Evolutionary conservation across 495 filamentous ascomycete species (phyloP), one percentile per base, ranked within the genome.

Genomic region (Cudoniella acicularis): DNA sequence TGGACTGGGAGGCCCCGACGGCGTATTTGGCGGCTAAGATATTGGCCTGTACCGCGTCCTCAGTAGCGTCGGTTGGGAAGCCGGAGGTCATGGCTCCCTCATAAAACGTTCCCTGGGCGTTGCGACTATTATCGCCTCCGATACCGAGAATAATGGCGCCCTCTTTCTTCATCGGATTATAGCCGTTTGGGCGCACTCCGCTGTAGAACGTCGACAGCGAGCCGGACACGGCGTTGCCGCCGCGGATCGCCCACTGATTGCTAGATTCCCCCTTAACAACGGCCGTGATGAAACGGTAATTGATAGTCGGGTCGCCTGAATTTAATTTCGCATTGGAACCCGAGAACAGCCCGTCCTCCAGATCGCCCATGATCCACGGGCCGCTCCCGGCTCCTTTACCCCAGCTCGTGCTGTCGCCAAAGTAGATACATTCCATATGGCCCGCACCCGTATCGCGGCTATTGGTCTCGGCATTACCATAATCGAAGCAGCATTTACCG

Each of bases 381-480:
- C 82, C 81, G 20, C 59, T 76, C 43, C 81, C 82, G 26, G 76
- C 30, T 16, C 82, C 82, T 27, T 64, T 70, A 26, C 81, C 82
- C 79, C 77, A 83, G 65, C 41, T 55, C 10, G 70, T 77, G 64
- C 58, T 70, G 55, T 67, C 67, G 40, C 82, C 82, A 66, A 67
- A 84, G 73, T 85, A 85, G 67, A 85, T 78, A 40, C 81, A 79
- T 67, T 85, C 82, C 82, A 85, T 83, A 60, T 84, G 81, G 56
- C 77, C 80, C 57, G 75, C 73, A 45, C 82, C 82, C 1, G 80
- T 83, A 60, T 84, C 81, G 9, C 24, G 66, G 57, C 68, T 78
- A 64, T 64, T 81, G 22, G 71, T 76, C 69, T 85, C 82, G 43
- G 81, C 81, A 48, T 85, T 85, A 52, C 81, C 82, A 51, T 85